Base-by-base conservation (phyloP, 352 stramenopile species). In the Phytophthora pinifolia region DNA sequence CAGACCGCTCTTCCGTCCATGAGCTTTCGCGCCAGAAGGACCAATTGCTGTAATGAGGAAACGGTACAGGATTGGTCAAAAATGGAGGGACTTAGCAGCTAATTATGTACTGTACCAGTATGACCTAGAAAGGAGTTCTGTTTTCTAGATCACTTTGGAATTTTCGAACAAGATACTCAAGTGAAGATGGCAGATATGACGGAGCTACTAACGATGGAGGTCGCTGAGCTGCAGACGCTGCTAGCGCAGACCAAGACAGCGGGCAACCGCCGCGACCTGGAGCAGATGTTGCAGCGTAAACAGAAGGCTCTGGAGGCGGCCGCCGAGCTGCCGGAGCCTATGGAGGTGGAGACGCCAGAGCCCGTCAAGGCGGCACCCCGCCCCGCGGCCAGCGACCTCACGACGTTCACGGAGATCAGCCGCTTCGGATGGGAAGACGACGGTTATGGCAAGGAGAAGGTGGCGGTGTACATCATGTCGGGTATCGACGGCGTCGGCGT, bases 381-480 rank as follows among this genome's bases (percentile, higher is more conserved):
- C 9, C 33, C 44, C 0, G 54, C 54, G 5, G 22, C 50, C 0
- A 69, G 72, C 8, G 79, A 94, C 15, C 30, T 76, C n/a, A 70
- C 65, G 25, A 64, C 73, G 27, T 95, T 87, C 66, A 89, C 74
- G n/a, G 83, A 93, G 58, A 92, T 93, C 50, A 86, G 77, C 25
- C 82, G 80, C 7, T 95, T 95, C 53, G 81, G 83, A 14, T 95
- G 85, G 85, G 85, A 95, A 50, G 83, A 95, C 53, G 85, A 95
- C 46, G 83, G 85, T n/a, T 95, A 89, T 45, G 85, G 85, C 30
- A 95, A 95, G 62, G 55, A 78, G 46, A 93, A 93, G 57, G 83
- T 95, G 35, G 70, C 62, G 35, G 79, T 95, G 37, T 84, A 93
- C 54, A 67, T 95, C 48, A 89, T 90, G 70, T 92, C 85, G 34